Evolutionary conservation across 805 yeast genomes (phyloP), one percentile per base, ranked within the genome.

Genomic region (Saccharomycopsis babjevae): DNA sequence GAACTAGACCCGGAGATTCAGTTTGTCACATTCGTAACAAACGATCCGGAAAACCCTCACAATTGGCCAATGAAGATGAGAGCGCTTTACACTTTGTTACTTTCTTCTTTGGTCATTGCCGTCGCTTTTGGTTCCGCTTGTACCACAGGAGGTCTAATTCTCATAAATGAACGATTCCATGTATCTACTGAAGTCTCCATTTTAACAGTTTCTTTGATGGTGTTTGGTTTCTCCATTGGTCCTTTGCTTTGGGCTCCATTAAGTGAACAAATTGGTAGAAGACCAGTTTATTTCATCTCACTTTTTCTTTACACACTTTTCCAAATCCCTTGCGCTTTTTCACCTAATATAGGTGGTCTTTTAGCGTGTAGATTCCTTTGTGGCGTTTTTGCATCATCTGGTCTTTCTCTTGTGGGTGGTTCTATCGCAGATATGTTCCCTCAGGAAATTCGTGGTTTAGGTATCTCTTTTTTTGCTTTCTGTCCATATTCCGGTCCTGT

Each of bases 401-500:
- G 93, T 28, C 77, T 91, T 55, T 85, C 92, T 59, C 79, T 88
- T 58, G 96, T 91, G 62, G 97, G 96, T 72, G 97, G 96, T 59
- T 86, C 96, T 43, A 82, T 91, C 64, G 93, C 94, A 57, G 97
- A 91, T 73, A 80, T 91, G 78, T 93, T 91, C 78, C 81, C 85
- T n/a, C 79, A 82, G 59, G 86, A 82, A 65, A 82, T 91, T 0
- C 80, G 97, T 75, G 96, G 96, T 67, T 80, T 84, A 68, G 96
- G 96, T 50, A 89, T 91, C 73, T 96, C 96, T 0, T 86, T 86
- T 68, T 91, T 91, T 69, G 92, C 96, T 13, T 90, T 89, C 68
- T 90, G 94, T 62, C 97, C 97, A 1, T 91, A 90, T 72, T 86
- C 92, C 65, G 97, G 97, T 58, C 97, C 97, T 1, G 96, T 89